Conservation (phyloP, 2,329 filamentous ascomycete genomes). For the Pseudogymnoascus sp. region DNA sequence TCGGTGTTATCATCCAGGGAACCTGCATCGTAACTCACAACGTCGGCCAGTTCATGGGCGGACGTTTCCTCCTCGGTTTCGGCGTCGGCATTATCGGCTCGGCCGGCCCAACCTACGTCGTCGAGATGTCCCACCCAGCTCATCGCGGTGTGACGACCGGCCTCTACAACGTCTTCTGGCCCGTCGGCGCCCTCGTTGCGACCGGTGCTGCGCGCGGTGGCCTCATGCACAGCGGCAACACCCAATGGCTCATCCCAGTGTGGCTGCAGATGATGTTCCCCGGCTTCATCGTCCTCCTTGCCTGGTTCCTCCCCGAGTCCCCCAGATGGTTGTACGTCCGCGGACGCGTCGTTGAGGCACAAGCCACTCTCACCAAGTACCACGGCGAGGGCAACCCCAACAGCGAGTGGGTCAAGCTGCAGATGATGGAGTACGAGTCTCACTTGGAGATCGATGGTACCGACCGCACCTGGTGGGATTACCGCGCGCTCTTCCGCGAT, state of each 20-base stretch:
- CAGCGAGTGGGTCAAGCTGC: conserved; percentile 44
- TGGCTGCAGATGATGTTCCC: conserved; percentile 41
- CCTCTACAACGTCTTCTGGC: conserved; percentile 39
- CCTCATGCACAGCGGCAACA: conserved; percentile 30
- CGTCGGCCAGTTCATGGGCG: conserved; percentile 45
- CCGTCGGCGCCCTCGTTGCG: conserved; percentile 30
- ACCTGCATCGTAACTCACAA: conserved; percentile 31
- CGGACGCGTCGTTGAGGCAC: conserved; percentile 44
- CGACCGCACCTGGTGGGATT: conserved; percentile 10
- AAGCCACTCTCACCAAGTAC: conserved; percentile 47
- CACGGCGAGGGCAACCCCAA: conserved; percentile 46
- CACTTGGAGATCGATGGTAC: conserved; percentile 25
- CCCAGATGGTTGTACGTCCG: conserved; percentile 55
- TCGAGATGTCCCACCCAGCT: conserved; percentile 54
- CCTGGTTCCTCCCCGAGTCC: conserved; percentile 53
- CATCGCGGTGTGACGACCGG: conserved; percentile 53
- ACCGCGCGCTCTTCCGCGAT: conserved; percentile 9
- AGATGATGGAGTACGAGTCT: conserved; percentile 42
- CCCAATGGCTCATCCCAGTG: conserved; percentile 45
- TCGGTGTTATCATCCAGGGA: conserved; percentile 42
- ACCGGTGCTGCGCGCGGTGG: conserved; percentile 45
- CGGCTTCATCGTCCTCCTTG: conserved; percentile 38
- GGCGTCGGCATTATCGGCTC: conserved; percentile 51
- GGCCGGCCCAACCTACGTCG: conserved; percentile 53
- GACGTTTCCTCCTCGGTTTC: conserved; percentile 45